A percentile compares a stretch with the other conserved stretches of the same genome.
Conservation (phyloP, 768 basidiomycete species). For the Multifurca ochricompacta region DNA sequence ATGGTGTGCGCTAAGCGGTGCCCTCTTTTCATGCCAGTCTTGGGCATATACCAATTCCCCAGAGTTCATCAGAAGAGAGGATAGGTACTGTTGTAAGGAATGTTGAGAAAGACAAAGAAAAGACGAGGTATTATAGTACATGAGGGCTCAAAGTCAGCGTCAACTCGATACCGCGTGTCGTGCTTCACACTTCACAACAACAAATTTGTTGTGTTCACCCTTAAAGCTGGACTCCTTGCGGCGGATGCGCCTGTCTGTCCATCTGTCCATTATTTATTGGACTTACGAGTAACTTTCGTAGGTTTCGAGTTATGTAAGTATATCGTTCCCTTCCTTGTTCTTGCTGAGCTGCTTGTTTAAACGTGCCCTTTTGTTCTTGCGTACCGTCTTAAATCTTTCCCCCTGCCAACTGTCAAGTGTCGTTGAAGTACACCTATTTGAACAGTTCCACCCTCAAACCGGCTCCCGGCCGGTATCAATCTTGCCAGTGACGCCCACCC, state of each 20-base stretch:
- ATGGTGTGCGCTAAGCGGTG: not conserved
- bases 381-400: not conserved
- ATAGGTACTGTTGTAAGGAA: slow-evolving; percentile 60
- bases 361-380: slow-evolving; percentile 5
- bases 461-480: slow-evolving; percentile 12
- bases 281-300: not conserved
- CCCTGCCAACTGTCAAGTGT: not conserved
- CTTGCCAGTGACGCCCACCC: too few species aligned
- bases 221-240: not conserved
- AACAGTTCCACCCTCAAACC: slow-evolving; percentile 8
- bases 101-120: slow-evolving; percentile 30
- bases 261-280: not conserved
- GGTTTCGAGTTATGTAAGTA: slow-evolving; percentile 21
- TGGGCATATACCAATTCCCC: slow-evolving; percentile 43
- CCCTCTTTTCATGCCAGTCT: slow-evolving; percentile 61
- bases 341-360: slow-evolving; percentile 1
- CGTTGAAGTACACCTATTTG: not conserved
- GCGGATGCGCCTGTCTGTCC: slow-evolving; percentile 9
- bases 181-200: too few species aligned
- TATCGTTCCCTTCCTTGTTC: slow-evolving; percentile 3
- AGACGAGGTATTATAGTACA: too few species aligned
- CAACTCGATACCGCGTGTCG: too few species aligned
- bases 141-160: too few species aligned
- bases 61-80: slow-evolving; percentile 41
- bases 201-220: not conserved